Conservation (phyloP, 371 early-diverging fungal genomes). For the Mucor indicus region DNA sequence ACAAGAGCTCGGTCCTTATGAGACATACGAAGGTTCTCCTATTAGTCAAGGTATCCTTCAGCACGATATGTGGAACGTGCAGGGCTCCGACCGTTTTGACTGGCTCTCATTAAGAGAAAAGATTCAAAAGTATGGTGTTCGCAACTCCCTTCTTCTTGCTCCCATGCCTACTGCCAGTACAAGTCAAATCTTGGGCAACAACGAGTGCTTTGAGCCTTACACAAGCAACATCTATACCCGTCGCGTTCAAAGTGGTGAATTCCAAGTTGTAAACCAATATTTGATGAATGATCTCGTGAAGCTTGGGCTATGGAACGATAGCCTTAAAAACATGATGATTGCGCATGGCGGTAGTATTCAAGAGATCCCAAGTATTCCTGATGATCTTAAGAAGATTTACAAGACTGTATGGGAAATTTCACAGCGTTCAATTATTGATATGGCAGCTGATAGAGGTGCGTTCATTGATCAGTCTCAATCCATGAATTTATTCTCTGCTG, state of each 20-base stretch:
- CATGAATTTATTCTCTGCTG: conserved; percentile 95
- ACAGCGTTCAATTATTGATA: conserved; percentile 83
- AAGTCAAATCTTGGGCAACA: conserved; percentile 98
- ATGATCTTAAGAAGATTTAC: conserved; percentile 93
- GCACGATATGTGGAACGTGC: conserved; percentile 93
- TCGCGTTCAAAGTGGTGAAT: conserved; percentile 98
- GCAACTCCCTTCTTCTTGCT: conserved; percentile 97
- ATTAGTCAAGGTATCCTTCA: conserved; percentile 94
- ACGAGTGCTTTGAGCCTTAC: conserved; percentile 99
- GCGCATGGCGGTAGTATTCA: conserved; percentile 96
- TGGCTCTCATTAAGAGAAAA: conserved; percentile 87
- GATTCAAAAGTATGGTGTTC: conserved; percentile 90
- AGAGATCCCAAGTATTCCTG: conserved; percentile 74
- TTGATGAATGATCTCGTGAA: conserved; percentile 94
- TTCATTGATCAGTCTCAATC: conserved; percentile 99
- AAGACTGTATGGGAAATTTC: conserved; percentile 99
- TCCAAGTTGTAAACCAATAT: conserved; percentile 99
- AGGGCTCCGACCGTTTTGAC: conserved; percentile 80
- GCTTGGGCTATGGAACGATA: conserved; percentile 93
- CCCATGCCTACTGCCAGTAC: conserved; percentile 99
- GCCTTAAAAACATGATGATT: conserved; percentile 97
- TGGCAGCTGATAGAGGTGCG: conserved; percentile 95
- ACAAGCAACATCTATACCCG: conserved; percentile 98
- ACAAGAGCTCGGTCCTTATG: conserved; percentile 81
- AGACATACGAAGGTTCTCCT: conserved; percentile 91